Evolutionary conservation across 352 stramenopile genomes (phyloP), one percentile per base, ranked within the genome.

Genomic region (Phytophthora colocasiae): DNA sequence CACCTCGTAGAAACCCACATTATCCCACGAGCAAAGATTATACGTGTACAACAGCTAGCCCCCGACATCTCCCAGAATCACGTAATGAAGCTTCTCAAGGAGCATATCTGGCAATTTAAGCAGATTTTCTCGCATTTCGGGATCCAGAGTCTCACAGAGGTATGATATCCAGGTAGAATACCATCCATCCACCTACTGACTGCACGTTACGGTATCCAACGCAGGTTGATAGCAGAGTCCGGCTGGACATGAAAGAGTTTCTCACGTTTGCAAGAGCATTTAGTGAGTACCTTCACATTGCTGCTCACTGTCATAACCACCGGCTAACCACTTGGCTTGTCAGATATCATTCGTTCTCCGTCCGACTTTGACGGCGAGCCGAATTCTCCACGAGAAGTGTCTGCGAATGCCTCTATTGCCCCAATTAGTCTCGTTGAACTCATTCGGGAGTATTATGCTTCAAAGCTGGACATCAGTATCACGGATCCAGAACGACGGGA

Each of bases 71-170:
- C 83, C 3, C 83, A 90, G 50, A 54, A 54, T 4, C 83, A 92
- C 57, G 85, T 93, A 12, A 73, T 91, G 62, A 87, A 90, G 55
- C 74, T 93, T 15, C 54, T 93, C 22, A 81, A 66, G 10, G 78
- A 91, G 24, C 66, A 89, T 19, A 75, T 92, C 14, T 93, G 85
- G 85, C 78, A 79, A 10, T 53, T 93, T 55, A 90, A 91, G 51
- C 85, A 93, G 31, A 84, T 91, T 39, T 93, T 93, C 59, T 87
- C 75, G 11, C 85, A 93, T 26, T 92, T 93, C 45, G 77, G 64
- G 15, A 75, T 76, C 34, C 85, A 92, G 44, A 91, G 79, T 22
- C 59, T 93, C 10, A 68, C 73, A 1, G 72, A 90, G 58, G 81
- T 90, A 55, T 38, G 32, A 9, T 34, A 45, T 34, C 10, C 14